Conservation (phyloP, 306 rosid species). For the Prosopis cineraria region DNA sequence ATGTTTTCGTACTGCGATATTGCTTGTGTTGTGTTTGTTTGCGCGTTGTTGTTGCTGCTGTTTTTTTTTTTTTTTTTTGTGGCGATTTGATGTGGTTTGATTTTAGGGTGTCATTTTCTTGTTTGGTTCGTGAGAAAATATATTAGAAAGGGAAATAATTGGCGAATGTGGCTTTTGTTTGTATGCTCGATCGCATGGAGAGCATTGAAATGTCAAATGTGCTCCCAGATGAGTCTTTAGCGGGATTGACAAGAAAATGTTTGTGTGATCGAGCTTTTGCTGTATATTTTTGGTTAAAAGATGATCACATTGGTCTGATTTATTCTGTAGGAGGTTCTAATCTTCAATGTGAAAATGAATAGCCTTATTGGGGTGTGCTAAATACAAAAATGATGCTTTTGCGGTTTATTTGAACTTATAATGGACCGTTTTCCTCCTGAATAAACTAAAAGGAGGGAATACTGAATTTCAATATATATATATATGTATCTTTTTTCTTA, state of each 20-base stretch:
- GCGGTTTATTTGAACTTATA: background rate
- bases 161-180: background rate
- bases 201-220: background rate
- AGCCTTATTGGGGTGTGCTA: background rate
- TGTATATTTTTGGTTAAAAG: background rate
- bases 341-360: constrained; percentile 16
- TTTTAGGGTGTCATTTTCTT: background rate
- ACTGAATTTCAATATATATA: background rate
- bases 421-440: background rate
- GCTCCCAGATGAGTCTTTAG: background rate
- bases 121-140: background rate
- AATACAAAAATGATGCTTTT: background rate
- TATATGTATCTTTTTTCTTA: background rate
- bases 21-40: background rate
- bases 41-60: no score
- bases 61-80: background rate
- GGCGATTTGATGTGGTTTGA: background rate
- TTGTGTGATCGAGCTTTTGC: background rate
- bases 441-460: background rate
- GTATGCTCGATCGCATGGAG: background rate
- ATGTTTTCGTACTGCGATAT: no score
- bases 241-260: background rate
- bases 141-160: background rate
- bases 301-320: background rate
- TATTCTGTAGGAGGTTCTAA: background rate